Conservation (phyloP, 495 filamentous ascomycete genomes). For the Diplogelasinospora grovesii region DNA sequence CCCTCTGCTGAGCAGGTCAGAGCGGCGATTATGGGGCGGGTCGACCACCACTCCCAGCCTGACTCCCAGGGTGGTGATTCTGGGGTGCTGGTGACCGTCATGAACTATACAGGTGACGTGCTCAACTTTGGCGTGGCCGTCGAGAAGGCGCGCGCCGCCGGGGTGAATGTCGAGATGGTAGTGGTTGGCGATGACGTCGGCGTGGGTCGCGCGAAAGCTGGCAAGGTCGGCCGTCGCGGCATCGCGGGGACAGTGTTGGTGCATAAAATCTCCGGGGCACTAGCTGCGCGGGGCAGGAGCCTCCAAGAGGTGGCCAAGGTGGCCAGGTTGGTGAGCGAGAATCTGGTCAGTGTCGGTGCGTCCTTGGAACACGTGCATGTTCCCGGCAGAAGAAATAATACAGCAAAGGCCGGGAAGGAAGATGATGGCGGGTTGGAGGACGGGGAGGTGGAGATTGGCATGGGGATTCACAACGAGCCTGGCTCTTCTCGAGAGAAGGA, state of each 20-base stretch:
- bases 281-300: slow-evolving; percentile 64
- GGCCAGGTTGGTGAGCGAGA: slow-evolving; percentile 64
- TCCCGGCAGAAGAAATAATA: slow-evolving; percentile 77
- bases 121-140: slow-evolving; percentile 93
- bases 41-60: slow-evolving; percentile 49
- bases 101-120: slow-evolving; percentile 77
- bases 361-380: slow-evolving; percentile 89
- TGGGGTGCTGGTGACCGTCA: slow-evolving; percentile 65
- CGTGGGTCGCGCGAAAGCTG: slow-evolving; percentile 72
- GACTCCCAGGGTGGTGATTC: background rate
- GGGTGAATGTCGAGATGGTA: slow-evolving; percentile 80
- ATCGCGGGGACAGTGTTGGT: slow-evolving; percentile 88
- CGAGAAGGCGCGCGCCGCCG: slow-evolving; percentile 82
- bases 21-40: slow-evolving; percentile 62
- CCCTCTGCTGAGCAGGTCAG: slow-evolving; percentile 85
- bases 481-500: slow-evolving; percentile 63
- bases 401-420: slow-evolving; percentile 28
- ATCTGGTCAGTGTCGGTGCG: slow-evolving; percentile 80
- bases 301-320: slow-evolving; percentile 63
- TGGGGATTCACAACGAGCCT: slow-evolving; percentile 97
- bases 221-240: slow-evolving; percentile 87
- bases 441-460: slow-evolving; percentile 86
- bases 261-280: slow-evolving; percentile 79
- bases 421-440: slow-evolving; percentile 48
- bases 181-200: slow-evolving; percentile 95